Base-by-base conservation (phyloP, 306 rosid species). In the Prunus padus region DNA sequence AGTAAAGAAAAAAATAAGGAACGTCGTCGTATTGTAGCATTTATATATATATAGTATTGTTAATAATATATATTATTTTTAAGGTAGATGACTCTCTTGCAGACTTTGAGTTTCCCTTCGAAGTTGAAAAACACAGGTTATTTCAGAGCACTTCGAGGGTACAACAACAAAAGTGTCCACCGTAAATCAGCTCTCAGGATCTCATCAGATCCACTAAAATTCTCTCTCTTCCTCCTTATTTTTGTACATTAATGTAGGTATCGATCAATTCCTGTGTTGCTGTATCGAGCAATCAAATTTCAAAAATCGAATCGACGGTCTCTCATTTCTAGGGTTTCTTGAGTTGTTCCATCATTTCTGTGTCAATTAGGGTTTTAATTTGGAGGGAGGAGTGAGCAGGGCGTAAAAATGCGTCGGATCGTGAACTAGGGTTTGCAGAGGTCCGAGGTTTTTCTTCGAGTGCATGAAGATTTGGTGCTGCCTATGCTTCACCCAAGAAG, bases 391-490 rank as follows among this genome's bases (percentile, higher is more conserved):
- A 42, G 47, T 15, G 26, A 31, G 44, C 9, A 46, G 25, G 31
- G 30, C 9, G 44, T 25, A 12, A 49, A 82, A 83, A 91, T 91
- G 96, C 19, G 73, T 47, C 77, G 84, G 97, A 91, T 93, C 92
- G 77, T 73, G 52, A 72, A 82, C 42, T 81, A 78, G 81, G 87
- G 83, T 69, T 84, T 79, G 52, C 69, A 16, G 82, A 77, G 72
- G n/a, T 71, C 49, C 30, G 69, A 16, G 63, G 75, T 82, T 81
- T 59, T 47, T 49, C 69, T 54, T 74, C 71, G 75, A 78, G 79
- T 92, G 96, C 79, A 92, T 92, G 97, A 95, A 82, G 91, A 87
- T 86, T 83, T 90, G 89, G 93, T 89, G 89, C 66, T 87, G 81
- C 76, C 85, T 84, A 84, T 90, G 94, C 88, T 88, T 90, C 88